phyloP scores from a whole-genome alignment of 2,329 filamentous ascomycete genomes.

The Microcera coccophila region DNA sequence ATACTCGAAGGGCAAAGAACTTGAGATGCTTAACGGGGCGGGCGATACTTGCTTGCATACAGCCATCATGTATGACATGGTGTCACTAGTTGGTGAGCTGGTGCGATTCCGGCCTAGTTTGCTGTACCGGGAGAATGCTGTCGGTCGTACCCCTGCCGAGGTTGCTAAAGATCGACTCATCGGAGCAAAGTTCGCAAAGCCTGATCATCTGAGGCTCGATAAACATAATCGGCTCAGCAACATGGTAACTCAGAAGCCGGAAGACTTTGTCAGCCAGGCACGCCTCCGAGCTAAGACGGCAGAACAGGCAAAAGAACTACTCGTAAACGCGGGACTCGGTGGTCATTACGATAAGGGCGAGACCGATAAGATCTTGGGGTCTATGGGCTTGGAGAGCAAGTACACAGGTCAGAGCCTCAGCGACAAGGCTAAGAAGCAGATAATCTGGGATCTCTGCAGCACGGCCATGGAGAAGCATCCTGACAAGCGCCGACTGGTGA shows the following conservation, averaged over 20 bases:
- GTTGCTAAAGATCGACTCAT: conserved; percentile 56
- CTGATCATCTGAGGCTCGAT: background rate
- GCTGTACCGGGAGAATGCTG: conserved; percentile 68
- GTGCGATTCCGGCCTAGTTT: conserved; percentile 56
- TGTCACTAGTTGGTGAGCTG: conserved; percentile 40
- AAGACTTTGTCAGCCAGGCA: conserved; percentile 13
- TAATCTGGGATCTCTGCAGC: conserved; percentile 35
- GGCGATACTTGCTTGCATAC: conserved; percentile 64
- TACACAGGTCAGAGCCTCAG: conserved; percentile 4
- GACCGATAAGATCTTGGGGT: conserved; percentile 23
- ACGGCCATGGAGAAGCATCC: conserved; percentile 30
- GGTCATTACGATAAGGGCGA: conserved; percentile 26
- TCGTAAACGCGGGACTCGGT: conserved; percentile 26
- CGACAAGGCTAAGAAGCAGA: conserved; percentile 12
- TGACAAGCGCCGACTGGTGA: conserved; percentile 48
- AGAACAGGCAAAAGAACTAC: conserved; percentile 17
- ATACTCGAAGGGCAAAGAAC: conserved; percentile 53
- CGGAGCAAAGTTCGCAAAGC: conserved; percentile 32
- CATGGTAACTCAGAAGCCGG: conserved; percentile 4
- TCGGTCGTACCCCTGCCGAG: conserved; percentile 69
- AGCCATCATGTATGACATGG: conserved; percentile 40
- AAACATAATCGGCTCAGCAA: conserved; percentile 1
- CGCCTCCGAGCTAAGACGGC: conserved; percentile 10
- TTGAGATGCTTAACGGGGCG: conserved; percentile 58
- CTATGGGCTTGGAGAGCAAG: conserved; percentile 24